Conservation (phyloP, 805 yeast species). For the Yarrowia sp. region DNA sequence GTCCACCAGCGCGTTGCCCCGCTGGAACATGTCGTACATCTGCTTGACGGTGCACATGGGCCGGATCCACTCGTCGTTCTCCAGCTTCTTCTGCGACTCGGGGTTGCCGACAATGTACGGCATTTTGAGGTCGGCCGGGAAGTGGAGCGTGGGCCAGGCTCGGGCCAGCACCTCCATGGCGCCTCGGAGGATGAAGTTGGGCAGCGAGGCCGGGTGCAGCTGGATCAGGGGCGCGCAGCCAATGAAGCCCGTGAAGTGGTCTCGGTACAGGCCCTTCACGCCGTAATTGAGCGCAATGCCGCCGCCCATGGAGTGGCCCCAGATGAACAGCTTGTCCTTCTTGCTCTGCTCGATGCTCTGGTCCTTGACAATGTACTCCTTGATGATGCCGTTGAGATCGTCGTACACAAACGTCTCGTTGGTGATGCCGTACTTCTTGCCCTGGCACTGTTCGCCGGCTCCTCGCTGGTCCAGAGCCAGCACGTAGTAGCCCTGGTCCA, state of each 20-base stretch:
- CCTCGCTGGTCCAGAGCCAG: slow-evolving; percentile 53
- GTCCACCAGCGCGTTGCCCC: slow-evolving; percentile 49
- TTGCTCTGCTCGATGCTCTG: slow-evolving; percentile 22
- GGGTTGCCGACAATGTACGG: slow-evolving; percentile 47
- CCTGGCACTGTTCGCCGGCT: slow-evolving; percentile 49
- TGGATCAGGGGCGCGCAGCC: slow-evolving; percentile 50
- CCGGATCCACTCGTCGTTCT: slow-evolving; percentile 47
- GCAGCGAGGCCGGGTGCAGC: slow-evolving; percentile 43
- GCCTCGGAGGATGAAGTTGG: slow-evolving; percentile 45
- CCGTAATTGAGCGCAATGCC: slow-evolving; percentile 51
- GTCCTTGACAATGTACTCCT: slow-evolving; percentile 38
- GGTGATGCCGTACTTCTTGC: slow-evolving; percentile 48
- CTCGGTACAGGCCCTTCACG: slow-evolving; percentile 49
- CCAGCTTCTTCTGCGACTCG: slow-evolving; percentile 42
- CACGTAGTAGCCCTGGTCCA: slow-evolving; percentile 50
- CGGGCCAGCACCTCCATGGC: slow-evolving; percentile 46
- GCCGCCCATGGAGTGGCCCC: slow-evolving; percentile 54
- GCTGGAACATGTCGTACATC: slow-evolving; percentile 49
- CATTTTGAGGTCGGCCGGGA: slow-evolving; percentile 44
- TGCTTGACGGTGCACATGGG: slow-evolving; percentile 47
- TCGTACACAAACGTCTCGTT: slow-evolving; percentile 48
- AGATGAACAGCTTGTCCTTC: slow-evolving; percentile 45
- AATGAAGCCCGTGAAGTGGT: slow-evolving; percentile 48
- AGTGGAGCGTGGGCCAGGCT: slow-evolving; percentile 46
- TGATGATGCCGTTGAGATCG: slow-evolving; percentile 49